These are phyloP conservation scores for Cercospora sp. DNA, from an alignment of 2,329 filamentous ascomycete genomes.

Conservation along the genomic window DNA sequence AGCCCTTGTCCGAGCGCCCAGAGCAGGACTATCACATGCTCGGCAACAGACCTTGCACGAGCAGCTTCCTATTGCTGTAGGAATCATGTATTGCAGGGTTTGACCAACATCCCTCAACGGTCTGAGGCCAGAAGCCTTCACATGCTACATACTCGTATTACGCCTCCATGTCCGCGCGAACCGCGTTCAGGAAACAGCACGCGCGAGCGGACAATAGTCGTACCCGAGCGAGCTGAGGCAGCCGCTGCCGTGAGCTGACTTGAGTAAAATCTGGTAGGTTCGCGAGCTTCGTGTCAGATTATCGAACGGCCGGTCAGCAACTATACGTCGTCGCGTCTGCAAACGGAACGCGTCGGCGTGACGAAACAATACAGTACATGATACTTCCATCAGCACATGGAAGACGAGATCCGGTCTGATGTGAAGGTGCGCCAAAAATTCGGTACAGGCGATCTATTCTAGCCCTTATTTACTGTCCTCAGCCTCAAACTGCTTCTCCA, in stretches of 20 bases:
- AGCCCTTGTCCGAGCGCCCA: background rate
- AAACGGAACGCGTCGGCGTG: background rate
- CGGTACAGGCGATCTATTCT: constrained; percentile 9
- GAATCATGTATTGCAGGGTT: background rate
- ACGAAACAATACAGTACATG: background rate
- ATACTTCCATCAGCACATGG: background rate
- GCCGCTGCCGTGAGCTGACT: background rate
- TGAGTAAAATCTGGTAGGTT: background rate
- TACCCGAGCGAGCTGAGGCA: background rate
- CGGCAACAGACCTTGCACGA: background rate
- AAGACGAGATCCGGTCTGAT: background rate
- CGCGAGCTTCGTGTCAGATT: background rate
- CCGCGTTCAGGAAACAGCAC: background rate
- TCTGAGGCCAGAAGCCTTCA: background rate
- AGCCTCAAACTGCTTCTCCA: constrained; percentile 43
- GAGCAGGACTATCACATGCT: constrained; percentile 1
- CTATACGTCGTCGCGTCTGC: background rate
- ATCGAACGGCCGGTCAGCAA: background rate
- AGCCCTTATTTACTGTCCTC: constrained; percentile 22
- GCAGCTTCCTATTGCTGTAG: background rate
- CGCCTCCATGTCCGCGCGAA: background rate
- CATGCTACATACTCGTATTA: background rate
- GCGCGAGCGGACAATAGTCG: background rate
- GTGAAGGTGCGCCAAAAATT: background rate
- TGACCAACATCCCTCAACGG: background rate